Evolutionary conservation across 2,329 filamentous ascomycete species (phyloP), one percentile per base, ranked within the genome.

Genomic region (Fusarium paranaense): DNA sequence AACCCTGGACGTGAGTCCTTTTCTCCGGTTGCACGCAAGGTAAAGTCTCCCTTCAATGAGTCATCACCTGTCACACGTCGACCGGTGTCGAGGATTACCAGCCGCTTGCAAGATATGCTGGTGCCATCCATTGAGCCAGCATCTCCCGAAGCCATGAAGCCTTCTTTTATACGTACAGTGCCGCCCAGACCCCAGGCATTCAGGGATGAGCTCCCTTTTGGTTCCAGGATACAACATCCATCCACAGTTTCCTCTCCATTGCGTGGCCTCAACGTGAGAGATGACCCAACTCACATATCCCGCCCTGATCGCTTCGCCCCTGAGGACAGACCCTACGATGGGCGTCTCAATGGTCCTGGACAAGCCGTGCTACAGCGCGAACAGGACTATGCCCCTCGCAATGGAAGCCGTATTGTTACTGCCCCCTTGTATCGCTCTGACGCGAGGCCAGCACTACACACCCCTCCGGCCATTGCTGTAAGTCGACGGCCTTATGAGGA

Each of bases 111-210:
- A 72, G 86, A 88, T 42, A 81, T 85, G 74, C 78, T 87, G 68
- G 81, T 88, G 16, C 85, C 77, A 10, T 88, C 86, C 8, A 84
- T 87, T 72, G 87, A 88, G 71, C 82, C 84, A 22, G 74, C 61
- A 8, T 86, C 85, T 37, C 85, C 85, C 6, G 74, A 80, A 27
- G 62, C 76, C 22, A 80, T 80, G 77, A 78, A 76, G 64, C 81
- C 82, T 5, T 80, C 80, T 1, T 83, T 83, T 75, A 75, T 83
- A 47, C 82, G 81, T 66, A 62, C 78, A 33, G 66, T 82, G 33
- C 81, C 81, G 13, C 78, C 79, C 20, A 78, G 80, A 62, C 68
- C 69, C 13, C 76, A 79, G 32, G 71, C 66, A 13, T 71, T 75
- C 18, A 69, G 68, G 63, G 75, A 78, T 62, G 69, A 73, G 27